Base-by-base conservation (phyloP, 805 yeast genomes). In the Kurtzmaniella fragi region DNA sequence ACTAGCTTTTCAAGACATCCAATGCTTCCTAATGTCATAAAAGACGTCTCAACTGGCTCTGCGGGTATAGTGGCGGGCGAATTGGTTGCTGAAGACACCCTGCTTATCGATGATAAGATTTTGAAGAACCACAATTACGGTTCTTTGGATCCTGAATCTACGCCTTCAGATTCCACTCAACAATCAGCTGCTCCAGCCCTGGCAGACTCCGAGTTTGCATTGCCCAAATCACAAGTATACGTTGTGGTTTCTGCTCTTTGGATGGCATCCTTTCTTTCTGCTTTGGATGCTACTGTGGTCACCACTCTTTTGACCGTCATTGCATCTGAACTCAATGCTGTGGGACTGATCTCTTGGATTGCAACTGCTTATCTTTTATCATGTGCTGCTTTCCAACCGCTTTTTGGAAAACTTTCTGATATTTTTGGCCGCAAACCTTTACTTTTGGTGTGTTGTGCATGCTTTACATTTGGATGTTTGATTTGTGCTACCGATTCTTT, bases 351-450 rank as follows among this genome's bases (percentile, higher is more conserved):
- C 20, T 73, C 87, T 12, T 82, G 88, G 87, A 79, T 83, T 17
- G 89, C 86, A 2, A 79, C 87, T 0, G 74, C 86, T 0, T 83
- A 83, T 49, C 59, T 83, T 32, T 60, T 83, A 32, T 76, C 88
- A 1, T 75, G 82, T 32, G 78, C 89, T 0, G 83, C 86, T 2
- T 80, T 81, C 53, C 90, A 83, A 56, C 90, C 90, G 2, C 57
- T 83, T 16, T 80, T 74, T 46, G 90, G 90, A 7, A 82, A 80
- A 49, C 51, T 83, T 6, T 77, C 84, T 12, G 90, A 83, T 50
- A 80, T 82, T 20, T 82, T 82, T 53, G 89, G 91, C 2, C 64
- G 90, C 44, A 78, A 76, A 47, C 58, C 71, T 2, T 47, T 65
- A 68, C 60, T 77, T 32, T 46, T 80, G 7, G 54, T 75, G 12